phyloP scores from a whole-genome alignment of 768 basidiomycete genomes.

The Cyclocybe cylindracea region DNA sequence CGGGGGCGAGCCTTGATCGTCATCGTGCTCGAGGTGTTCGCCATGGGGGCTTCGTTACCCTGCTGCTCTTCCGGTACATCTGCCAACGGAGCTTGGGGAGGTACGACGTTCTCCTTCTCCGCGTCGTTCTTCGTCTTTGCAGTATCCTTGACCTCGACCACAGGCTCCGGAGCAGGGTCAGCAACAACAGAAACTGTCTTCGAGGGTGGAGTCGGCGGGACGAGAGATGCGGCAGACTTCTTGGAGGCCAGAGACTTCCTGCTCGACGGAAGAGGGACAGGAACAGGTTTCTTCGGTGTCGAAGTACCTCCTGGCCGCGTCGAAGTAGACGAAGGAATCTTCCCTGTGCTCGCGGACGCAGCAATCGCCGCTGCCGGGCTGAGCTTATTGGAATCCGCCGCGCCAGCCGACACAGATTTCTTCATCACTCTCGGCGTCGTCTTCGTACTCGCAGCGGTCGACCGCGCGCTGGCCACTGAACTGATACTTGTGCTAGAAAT shows the following conservation, averaged over 20 bases:
- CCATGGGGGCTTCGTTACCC: slow-evolving; percentile 9
- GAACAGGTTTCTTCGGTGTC: slow-evolving; percentile 17
- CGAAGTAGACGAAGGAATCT: slow-evolving; percentile 3
- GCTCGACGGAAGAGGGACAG: not conserved
- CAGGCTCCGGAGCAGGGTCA: not conserved
- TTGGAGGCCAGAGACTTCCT: too few relatives aligned
- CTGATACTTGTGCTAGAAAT: slow-evolving; percentile 25
- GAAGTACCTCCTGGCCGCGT: not conserved
- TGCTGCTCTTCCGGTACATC: slow-evolving; percentile 4
- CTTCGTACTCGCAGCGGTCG: slow-evolving; percentile 18
- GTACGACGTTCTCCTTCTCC: slow-evolving; percentile 4
- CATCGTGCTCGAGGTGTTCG: slow-evolving; percentile 21
- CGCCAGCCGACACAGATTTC: slow-evolving; percentile 28
- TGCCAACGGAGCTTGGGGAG: not conserved
- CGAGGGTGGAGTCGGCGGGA: not conserved
- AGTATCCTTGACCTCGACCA: slow-evolving; percentile 16
- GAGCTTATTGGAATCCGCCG: slow-evolving; percentile 26
- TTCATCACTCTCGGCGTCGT: slow-evolving; percentile 22
- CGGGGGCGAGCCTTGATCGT: slow-evolving; percentile 20
- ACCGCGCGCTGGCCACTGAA: slow-evolving; percentile 24
- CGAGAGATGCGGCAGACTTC: too few relatives aligned
- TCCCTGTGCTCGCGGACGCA: slow-evolving; percentile 7
- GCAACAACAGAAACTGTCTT: slow-evolving; percentile 23
- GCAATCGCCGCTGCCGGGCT: slow-evolving; percentile 26
- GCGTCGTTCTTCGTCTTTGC: not conserved